These are phyloP conservation scores for Kwoniella newhampshirensis DNA, from an alignment of 768 basidiomycete genomes.

Conservation along the genomic window DNA sequence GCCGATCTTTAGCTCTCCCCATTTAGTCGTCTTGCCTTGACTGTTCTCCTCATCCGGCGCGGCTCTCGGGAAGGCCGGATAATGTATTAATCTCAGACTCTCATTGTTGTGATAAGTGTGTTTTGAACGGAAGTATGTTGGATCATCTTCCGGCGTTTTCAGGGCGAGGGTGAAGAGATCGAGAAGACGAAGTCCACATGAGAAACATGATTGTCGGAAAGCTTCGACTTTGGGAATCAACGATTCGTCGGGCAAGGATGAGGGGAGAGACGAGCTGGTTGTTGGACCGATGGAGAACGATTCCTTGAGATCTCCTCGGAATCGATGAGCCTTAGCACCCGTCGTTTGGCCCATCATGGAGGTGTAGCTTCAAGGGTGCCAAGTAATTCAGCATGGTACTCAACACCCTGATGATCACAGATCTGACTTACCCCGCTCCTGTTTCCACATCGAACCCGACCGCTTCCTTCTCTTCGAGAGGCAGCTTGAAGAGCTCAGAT, in stretches of 20 bases:
- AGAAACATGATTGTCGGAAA: slow-evolving; percentile 10
- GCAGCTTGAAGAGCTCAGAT: slow-evolving; percentile 1
- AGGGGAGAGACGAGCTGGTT: slow-evolving; percentile 2
- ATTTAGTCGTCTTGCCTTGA: slow-evolving; percentile 1
- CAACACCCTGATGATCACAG: no score
- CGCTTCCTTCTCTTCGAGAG: slow-evolving; percentile 7
- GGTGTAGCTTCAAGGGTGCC: slow-evolving; percentile 1
- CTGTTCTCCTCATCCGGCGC: background rate
- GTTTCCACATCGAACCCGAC: background rate
- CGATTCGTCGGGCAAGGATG: background rate
- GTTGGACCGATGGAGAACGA: slow-evolving; percentile 8
- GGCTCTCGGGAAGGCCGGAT: slow-evolving; percentile 7
- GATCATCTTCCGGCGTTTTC: slow-evolving; percentile 3
- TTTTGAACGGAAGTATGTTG: background rate
- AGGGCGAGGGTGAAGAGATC: slow-evolving; percentile 14
- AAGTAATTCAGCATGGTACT: no score
- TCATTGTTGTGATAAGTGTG: slow-evolving; percentile 10
- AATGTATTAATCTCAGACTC: slow-evolving; percentile 11
- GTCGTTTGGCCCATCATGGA: slow-evolving; percentile 14
- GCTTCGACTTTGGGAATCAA: background rate
- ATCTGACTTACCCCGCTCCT: slow-evolving; percentile 1
- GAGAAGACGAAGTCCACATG: slow-evolving; percentile 1
- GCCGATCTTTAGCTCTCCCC: slow-evolving; percentile 6
- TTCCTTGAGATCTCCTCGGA: slow-evolving; percentile 11
- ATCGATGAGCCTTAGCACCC: background rate